Percentiles rank a stretch among this genome's conserved stretches.
These are phyloP conservation scores for Pseudoscleropodium purum DNA, from an alignment of 225 moss, liverwort and hornwort genomes.

Conservation along the genomic window DNA sequence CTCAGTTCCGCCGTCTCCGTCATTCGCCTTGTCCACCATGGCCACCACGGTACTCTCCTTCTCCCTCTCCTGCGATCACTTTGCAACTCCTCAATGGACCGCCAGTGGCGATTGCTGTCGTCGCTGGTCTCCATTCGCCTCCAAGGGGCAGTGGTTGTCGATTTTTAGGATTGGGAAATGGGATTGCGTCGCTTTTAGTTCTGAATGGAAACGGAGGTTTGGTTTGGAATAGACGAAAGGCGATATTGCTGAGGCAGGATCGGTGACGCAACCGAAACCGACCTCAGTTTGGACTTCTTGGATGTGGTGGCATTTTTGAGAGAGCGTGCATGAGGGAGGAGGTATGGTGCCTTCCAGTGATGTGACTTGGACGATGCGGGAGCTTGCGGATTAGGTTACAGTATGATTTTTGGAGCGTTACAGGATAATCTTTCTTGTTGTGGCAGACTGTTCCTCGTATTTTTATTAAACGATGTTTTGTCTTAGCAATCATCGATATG, in stretches of 20 bases:
- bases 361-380: background rate
- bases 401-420: background rate
- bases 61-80: background rate
- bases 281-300: background rate
- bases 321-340: background rate
- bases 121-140: background rate
- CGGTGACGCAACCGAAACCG: background rate
- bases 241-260: background rate
- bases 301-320: background rate
- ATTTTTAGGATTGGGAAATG: background rate
- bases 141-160: background rate
- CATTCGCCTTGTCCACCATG: background rate
- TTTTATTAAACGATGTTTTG: background rate
- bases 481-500: no score
- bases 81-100: background rate
- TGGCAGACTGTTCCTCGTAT: background rate
- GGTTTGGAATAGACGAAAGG: no score
- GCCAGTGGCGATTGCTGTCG: background rate
- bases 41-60: slow-evolving; percentile 5
- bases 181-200: background rate
- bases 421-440: background rate
- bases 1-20: background rate
- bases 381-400: background rate
- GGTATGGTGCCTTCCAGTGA: background rate
- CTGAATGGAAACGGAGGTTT: background rate